Evolutionary conservation across 495 filamentous ascomycete species (phyloP), one percentile per base, ranked within the genome.

Genomic region (Aspergillus carlsbadensis): DNA sequence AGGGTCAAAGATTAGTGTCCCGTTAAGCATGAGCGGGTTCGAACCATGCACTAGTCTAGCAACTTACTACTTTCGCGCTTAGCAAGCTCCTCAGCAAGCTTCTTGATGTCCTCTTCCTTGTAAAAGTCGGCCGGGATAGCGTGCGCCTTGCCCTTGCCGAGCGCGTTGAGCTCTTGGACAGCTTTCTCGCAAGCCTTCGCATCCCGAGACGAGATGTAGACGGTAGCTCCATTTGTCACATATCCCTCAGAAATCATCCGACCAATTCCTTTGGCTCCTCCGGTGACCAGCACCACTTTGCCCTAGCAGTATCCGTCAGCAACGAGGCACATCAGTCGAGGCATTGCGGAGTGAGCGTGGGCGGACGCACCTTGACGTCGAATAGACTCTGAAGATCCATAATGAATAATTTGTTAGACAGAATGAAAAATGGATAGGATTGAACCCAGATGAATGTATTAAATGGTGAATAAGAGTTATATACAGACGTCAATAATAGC

Each of bases 241-340:
- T 88, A 87, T 2, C 89, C 87, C 62, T 91, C 85, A 0, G 89
- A 86, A 57, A 88, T 89, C 88, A 92, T 94, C 43, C 88, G 81
- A 58, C 87, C 87, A 62, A 90, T 87, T 29, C 87, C 87, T 59
- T 78, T 89, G 54, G 83, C 83, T 47, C 82, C 87, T 55, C 87
- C 87, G 51, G 87, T 90, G 59, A 90, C 83, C 74, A 88, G 77
- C 73, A 87, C 85, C 66, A 88, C 84, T 75, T 88, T 88, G 71
- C 84, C 85, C 78, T 89, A 79, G 15, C 1, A 6, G 20, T 33
- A 26, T 60, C 56, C 54, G 50, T 62, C 52, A 62, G 60, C 39
- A 15, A 41, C 18, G 17, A 21, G 2, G 34, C n/a, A 26, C 57
- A 24, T 33, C 13, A 51, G 34, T 14, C 39, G 17, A 50, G 41